phyloP scores from a whole-genome alignment of 495 filamentous ascomycete genomes.

The Aspergillus funiculosus region DNA sequence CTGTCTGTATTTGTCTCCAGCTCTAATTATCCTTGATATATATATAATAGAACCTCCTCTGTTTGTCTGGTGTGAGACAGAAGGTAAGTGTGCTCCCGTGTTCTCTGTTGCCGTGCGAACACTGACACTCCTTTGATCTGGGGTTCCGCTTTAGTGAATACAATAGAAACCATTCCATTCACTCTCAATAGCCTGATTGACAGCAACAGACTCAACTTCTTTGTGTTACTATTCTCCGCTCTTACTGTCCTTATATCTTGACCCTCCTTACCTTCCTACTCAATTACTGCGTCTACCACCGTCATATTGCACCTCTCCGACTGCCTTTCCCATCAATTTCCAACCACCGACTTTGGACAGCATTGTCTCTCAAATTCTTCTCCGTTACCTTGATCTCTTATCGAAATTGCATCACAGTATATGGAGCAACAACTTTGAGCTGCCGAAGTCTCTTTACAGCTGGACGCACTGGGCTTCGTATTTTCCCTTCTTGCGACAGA shows the following conservation, averaged over 20 bases:
- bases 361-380: background rate
- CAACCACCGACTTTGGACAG: background rate
- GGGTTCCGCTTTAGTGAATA: constrained; percentile 8
- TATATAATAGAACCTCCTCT: constrained; percentile 3
- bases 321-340: background rate
- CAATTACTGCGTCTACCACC: background rate
- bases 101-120: constrained; percentile 10
- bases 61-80: constrained; percentile 14
- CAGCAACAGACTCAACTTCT: background rate
- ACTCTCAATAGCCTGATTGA: constrained; percentile 11
- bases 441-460: constrained; percentile 1
- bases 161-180: constrained; percentile 12
- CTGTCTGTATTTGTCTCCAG: background rate
- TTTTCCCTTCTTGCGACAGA: background rate
- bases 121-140: constrained; percentile 20
- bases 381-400: background rate
- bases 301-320: background rate
- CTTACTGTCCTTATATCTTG: background rate
- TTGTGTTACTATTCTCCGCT: constrained; percentile 10
- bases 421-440: constrained; percentile 6
- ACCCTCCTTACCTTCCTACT: constrained; percentile 8
- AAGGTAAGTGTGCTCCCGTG: constrained; percentile 18
- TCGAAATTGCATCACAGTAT: background rate
- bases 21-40: constrained; percentile 3
- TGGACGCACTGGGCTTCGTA: background rate